These are phyloP conservation scores for Arthrobotrys sinensis DNA, from an alignment of 2,329 filamentous ascomycete species.

Conservation along the genomic window DNA sequence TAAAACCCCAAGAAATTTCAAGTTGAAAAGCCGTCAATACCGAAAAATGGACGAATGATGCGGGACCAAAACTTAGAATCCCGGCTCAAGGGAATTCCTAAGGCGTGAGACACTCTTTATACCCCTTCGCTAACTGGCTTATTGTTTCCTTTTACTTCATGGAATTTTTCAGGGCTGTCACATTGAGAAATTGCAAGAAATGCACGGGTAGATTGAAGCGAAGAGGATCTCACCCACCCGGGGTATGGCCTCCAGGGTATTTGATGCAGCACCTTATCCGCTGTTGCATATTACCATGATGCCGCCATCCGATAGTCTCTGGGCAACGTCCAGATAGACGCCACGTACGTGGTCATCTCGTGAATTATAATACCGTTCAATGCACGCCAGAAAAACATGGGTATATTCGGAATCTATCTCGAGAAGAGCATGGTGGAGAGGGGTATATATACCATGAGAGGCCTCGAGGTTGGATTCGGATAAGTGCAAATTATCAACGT, in stretches of 20 bases:
- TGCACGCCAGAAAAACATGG: not conserved
- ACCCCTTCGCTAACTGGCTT: constrained; percentile 10
- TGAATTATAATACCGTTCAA: not conserved
- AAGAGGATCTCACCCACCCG: not conserved
- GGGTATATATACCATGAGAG: constrained; percentile 2
- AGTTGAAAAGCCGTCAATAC: not conserved
- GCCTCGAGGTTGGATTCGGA: not conserved
- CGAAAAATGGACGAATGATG: not conserved
- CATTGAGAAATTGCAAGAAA: constrained; percentile 12
- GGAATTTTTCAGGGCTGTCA: not conserved
- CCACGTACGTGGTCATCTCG: not conserved
- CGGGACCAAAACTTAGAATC: constrained; percentile 1
- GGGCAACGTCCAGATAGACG: not conserved
- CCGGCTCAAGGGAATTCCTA: not conserved
- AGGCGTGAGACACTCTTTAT: constrained; percentile 12
- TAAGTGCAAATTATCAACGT: not conserved
- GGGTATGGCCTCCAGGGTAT: not conserved
- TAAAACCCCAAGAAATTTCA: not conserved
- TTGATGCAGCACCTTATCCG: not conserved
- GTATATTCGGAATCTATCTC: not conserved
- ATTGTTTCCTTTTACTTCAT: not conserved
- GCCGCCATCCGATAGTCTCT: not conserved
- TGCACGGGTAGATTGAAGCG: constrained; percentile 9
- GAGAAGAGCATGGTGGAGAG: not conserved
- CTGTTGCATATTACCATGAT: constrained; percentile 1